Percentiles rank a stretch among this genome's conserved stretches.
These are phyloP conservation scores for Backusella psychrophila DNA, from an alignment of 192 early-diverging fungal genomes.

Conservation along the genomic window DNA sequence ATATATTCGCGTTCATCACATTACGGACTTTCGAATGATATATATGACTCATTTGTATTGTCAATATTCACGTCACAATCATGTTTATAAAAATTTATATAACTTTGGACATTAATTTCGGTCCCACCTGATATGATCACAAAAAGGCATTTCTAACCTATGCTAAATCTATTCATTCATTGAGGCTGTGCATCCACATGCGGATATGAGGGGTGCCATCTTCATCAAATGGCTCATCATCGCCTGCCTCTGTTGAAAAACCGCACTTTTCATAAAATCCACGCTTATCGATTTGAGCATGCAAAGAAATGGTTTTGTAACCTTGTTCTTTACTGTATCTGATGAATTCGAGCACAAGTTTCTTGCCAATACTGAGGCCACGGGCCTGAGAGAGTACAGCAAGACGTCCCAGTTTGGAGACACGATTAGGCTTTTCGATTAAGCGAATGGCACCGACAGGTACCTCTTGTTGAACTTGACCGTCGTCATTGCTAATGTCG, in stretches of 20 bases:
- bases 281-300: constrained; percentile 29
- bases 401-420: constrained; percentile 29
- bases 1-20: too few relatives aligned
- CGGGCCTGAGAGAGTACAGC: constrained; percentile 26
- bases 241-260: constrained; percentile 18
- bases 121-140: too few relatives aligned
- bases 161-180: not conserved
- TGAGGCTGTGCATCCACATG: constrained; percentile 19
- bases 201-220: constrained; percentile 33
- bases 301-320: constrained; percentile 10
- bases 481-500: not conserved
- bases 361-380: constrained; percentile 20
- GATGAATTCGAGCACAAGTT: constrained; percentile 18
- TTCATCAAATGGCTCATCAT: constrained; percentile 31
- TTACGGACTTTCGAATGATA: too few relatives aligned
- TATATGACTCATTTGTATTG: too few relatives aligned
- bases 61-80: too few relatives aligned
- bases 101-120: too few relatives aligned
- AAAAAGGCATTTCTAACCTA: not conserved
- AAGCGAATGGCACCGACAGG: constrained; percentile 31
- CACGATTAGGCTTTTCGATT: constrained; percentile 4
- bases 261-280: constrained; percentile 28
- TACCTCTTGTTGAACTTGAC: not conserved
- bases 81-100: too few relatives aligned
- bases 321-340: not conserved